Conservation (phyloP, 768 basidiomycete genomes). For the Auricularia sp. region DNA sequence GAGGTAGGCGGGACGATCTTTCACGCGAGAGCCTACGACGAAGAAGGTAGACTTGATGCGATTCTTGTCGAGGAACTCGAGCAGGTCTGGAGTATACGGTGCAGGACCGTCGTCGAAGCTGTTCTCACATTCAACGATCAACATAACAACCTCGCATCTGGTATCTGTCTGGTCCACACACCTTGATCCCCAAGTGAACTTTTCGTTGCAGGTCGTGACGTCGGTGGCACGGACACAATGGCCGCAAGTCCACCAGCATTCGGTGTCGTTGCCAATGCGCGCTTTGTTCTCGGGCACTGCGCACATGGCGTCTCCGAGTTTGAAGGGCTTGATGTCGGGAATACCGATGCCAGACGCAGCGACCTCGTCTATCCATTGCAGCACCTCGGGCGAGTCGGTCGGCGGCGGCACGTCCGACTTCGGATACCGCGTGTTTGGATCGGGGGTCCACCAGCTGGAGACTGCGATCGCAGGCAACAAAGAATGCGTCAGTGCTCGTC, state of each 20-base stretch:
- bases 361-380: slow-evolving; percentile 18
- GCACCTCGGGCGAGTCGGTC: slow-evolving; percentile 16
- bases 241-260: slow-evolving; percentile 29
- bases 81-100: slow-evolving; percentile 33
- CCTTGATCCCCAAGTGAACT: slow-evolving; percentile 11
- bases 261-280: slow-evolving; percentile 16
- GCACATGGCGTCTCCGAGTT: slow-evolving; percentile 43
- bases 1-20: slow-evolving; percentile 34
- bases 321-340: slow-evolving; percentile 51
- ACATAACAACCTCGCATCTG: not conserved
- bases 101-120: slow-evolving; percentile 31
- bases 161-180: slow-evolving; percentile 19
- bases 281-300: slow-evolving; percentile 44
- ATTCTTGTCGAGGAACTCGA: slow-evolving; percentile 30
- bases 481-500: no score
- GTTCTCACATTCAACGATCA: not conserved
- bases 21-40: slow-evolving; percentile 28
- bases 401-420: slow-evolving; percentile 10
- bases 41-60: slow-evolving; percentile 37
- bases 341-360: slow-evolving; percentile 48
- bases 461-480: not conserved
- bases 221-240: slow-evolving; percentile 15
- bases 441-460: not conserved
- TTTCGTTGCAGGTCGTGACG: slow-evolving; percentile 12
- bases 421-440: not conserved